Conservation (phyloP, 2,329 filamentous ascomycete genomes). For the Neopestalotiopsis sp. region DNA sequence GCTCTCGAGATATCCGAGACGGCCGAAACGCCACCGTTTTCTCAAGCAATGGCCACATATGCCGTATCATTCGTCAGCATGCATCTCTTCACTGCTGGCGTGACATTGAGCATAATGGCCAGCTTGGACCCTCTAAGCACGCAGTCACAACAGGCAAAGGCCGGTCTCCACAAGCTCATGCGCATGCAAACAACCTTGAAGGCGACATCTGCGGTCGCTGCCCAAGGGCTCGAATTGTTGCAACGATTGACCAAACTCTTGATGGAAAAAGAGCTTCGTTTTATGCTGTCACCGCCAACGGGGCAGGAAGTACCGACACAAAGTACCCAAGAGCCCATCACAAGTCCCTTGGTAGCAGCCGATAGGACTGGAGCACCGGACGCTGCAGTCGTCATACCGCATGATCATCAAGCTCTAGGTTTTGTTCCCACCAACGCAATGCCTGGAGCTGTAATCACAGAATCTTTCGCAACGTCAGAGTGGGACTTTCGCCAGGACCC, state of each 20-base stretch:
- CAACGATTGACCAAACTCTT: background rate
- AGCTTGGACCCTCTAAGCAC: slow-evolving; percentile 26
- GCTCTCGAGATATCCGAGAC: slow-evolving; percentile 17
- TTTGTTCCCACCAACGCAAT: too few relatives aligned
- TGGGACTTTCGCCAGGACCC: background rate
- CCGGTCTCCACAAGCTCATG: slow-evolving; percentile 31
- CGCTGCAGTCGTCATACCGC: too few relatives aligned
- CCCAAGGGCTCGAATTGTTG: background rate
- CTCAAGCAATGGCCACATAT: slow-evolving; percentile 29
- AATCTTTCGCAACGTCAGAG: too few relatives aligned
- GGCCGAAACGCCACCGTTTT: slow-evolving; percentile 20
- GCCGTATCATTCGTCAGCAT: slow-evolving; percentile 31
- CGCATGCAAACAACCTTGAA: slow-evolving; percentile 23
- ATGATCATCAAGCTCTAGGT: too few relatives aligned
- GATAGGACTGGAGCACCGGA: too few relatives aligned
- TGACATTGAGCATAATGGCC: slow-evolving; percentile 30
- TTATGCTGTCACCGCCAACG: too few relatives aligned
- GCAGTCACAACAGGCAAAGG: too few relatives aligned
- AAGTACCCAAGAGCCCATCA: too few relatives aligned
- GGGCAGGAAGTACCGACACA: too few relatives aligned
- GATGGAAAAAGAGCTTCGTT: background rate
- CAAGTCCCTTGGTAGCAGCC: too few relatives aligned
- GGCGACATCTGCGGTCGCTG: background rate
- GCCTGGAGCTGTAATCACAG: too few relatives aligned
- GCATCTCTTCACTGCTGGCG: slow-evolving; percentile 33